phyloP scores from a whole-genome alignment of 495 filamentous ascomycete genomes.

The Friedmanniomyces endolithicus region DNA sequence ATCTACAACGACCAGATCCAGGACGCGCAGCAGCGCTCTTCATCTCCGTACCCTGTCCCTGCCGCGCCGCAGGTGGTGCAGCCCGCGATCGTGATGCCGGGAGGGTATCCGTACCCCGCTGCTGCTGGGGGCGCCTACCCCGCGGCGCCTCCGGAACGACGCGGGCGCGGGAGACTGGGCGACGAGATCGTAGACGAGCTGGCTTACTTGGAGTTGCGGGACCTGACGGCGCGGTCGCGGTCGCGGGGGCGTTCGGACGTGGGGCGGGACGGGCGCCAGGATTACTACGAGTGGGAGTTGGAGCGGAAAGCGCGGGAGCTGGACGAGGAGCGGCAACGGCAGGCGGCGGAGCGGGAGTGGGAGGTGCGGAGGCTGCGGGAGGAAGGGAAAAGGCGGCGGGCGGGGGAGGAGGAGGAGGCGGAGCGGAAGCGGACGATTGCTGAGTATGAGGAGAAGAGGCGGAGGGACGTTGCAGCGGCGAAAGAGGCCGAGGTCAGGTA shows the following conservation, averaged over 20 bases:
- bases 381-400: constrained; percentile 14
- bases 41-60: neutral
- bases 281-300: constrained; percentile 11
- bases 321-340: constrained; percentile 8
- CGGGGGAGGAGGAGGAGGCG: constrained; percentile 20
- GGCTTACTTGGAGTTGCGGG: constrained; percentile 19
- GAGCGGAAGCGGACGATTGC: constrained; percentile 21
- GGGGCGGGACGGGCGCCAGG: constrained; percentile 1
- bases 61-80: neutral
- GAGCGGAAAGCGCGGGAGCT: constrained; percentile 14
- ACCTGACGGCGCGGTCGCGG: constrained; percentile 17
- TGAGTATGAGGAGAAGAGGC: constrained; percentile 27
- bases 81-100: no score
- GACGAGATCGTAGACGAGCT: constrained; percentile 24
- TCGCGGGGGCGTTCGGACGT: constrained; percentile 23
- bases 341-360: constrained; percentile 12
- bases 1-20: constrained; percentile 27
- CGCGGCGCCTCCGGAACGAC: no score
- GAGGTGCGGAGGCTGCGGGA: constrained; percentile 15
- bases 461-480: constrained; percentile 18
- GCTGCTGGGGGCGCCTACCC: constrained; percentile 11
- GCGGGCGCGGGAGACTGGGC: constrained; percentile 18
- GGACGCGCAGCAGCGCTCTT: constrained; percentile 8
- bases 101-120: neutral
- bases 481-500: constrained; percentile 21